Conservation (phyloP, 257 asterid species). For the Primulina eburnea region DNA sequence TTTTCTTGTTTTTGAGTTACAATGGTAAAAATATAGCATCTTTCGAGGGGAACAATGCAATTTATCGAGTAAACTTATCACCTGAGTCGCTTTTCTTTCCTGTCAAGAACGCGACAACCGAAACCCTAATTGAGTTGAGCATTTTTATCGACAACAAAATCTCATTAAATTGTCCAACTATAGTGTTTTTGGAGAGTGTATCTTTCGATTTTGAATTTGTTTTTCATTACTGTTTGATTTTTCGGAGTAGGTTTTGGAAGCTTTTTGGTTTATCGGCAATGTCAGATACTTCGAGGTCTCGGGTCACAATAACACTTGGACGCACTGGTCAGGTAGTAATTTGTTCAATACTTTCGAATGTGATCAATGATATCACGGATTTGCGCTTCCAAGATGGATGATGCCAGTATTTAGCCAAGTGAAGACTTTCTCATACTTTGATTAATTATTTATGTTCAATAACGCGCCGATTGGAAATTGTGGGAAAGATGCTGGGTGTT, state of each 20-base stretch:
- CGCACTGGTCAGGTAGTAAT: constrained; percentile 65
- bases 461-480: background rate
- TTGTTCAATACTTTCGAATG: background rate
- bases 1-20: too few species aligned
- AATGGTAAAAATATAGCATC: too few species aligned
- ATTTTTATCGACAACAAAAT: background rate
- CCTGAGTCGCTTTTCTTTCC: too few species aligned
- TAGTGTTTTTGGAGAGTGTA: background rate
- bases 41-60: too few species aligned
- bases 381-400: background rate
- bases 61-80: too few species aligned
- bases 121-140: constrained; percentile 25
- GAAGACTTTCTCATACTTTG: background rate
- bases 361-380: background rate
- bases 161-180: background rate
- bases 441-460: constrained; percentile 5
- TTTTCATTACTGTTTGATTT: constrained; percentile 18
- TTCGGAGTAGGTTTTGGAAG: constrained; percentile 23
- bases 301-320: constrained; percentile 85
- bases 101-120: background rate
- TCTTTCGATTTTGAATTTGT: background rate
- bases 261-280: constrained; percentile 28
- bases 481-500: background rate
- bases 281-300: constrained; percentile 75
- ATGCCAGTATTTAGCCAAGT: background rate